phyloP scores from a whole-genome alignment of 148 eudicot species.

The Rhododendron griersonianum region DNA sequence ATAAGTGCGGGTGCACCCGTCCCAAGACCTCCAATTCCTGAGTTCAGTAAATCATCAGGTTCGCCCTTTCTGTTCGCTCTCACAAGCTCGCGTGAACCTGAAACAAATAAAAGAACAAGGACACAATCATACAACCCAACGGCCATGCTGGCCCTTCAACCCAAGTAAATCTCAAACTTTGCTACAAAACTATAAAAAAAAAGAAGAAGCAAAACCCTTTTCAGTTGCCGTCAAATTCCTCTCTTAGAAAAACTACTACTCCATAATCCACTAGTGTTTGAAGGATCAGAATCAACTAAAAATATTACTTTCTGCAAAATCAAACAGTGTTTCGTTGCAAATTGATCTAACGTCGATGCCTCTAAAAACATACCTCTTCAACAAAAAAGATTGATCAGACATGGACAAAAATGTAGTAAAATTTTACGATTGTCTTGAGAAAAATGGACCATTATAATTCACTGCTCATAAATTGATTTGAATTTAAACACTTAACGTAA shows the following conservation, averaged over 20 bases:
- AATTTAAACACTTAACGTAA: not conserved
- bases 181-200: not conserved
- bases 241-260: not conserved
- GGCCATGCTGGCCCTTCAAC: not conserved
- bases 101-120: too few relatives aligned
- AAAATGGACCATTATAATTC: not conserved
- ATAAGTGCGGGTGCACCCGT: too few relatives aligned
- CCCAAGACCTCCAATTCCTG: too few relatives aligned
- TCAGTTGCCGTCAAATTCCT: not conserved
- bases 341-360: not conserved
- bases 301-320: not conserved
- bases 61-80: too few relatives aligned
- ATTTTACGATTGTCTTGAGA: too few relatives aligned
- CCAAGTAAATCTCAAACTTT: not conserved
- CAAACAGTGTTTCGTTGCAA: not conserved
- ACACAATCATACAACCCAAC: not conserved
- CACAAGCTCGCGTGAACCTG: too few relatives aligned
- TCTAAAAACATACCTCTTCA: too few relatives aligned
- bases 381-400: too few relatives aligned
- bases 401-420: too few relatives aligned
- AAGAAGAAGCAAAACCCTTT: not conserved
- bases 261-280: not conserved
- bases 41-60: too few relatives aligned
- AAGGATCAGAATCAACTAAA: not conserved
- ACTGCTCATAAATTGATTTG: not conserved